Conservation (phyloP, 805 yeast species). For the Yamadazyma nakazawae region DNA sequence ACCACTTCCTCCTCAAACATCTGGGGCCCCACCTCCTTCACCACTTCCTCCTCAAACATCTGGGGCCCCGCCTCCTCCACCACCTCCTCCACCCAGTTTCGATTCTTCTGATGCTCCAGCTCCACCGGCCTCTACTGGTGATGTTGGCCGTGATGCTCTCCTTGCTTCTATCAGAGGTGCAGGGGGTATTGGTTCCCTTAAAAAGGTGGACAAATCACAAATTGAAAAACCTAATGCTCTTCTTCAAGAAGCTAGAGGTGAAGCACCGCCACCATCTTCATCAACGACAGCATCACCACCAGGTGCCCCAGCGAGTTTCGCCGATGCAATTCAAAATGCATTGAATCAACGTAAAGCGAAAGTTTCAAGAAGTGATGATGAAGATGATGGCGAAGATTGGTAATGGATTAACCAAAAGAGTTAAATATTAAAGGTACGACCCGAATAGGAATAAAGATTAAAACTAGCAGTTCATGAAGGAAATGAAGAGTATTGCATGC, state of each 20-base stretch:
- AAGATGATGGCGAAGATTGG: constrained; percentile 68
- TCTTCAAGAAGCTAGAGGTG: constrained; percentile 70
- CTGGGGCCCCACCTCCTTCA: constrained; percentile 22
- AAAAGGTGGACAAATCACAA: constrained; percentile 78
- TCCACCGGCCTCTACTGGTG: constrained; percentile 36
- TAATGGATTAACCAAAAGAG: constrained; percentile 9
- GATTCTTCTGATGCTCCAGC: constrained; percentile 14
- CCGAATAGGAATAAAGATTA: background rate
- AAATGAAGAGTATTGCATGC: background rate
- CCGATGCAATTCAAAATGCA: constrained; percentile 88
- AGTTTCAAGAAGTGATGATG: constrained; percentile 79
- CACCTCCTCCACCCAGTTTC: constrained; percentile 20
- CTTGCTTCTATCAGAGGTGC: constrained; percentile 84
- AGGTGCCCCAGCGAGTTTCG: constrained; percentile 63
- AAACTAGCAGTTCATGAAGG: background rate
- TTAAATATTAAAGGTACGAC: too few relatives aligned
- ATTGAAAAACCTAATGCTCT: constrained; percentile 75
- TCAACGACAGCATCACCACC: constrained; percentile 36
- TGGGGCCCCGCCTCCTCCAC: constrained; percentile 15
- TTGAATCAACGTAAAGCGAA: constrained; percentile 76
- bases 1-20: constrained; percentile 11
- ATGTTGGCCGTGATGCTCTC: constrained; percentile 71
- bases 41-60: constrained; percentile 24
- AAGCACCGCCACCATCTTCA: constrained; percentile 28
- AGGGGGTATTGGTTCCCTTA: constrained; percentile 67